These are phyloP conservation scores for Bryoerythrophyllum caledonicum DNA, from an alignment of 225 moss, liverwort and hornwort species.

Conservation along the genomic window DNA sequence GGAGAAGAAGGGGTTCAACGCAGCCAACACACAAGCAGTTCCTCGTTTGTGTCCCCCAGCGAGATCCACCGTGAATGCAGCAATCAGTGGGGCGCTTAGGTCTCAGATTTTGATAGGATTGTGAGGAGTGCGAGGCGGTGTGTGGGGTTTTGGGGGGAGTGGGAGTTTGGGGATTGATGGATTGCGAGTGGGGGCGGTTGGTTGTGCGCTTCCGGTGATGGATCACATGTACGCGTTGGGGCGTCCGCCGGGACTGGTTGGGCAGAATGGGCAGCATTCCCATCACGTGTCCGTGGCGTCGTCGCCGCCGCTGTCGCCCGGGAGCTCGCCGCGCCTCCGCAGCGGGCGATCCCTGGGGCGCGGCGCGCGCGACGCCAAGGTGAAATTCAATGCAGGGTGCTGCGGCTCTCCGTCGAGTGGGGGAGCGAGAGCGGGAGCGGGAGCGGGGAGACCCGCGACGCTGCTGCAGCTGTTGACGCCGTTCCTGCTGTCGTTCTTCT, in stretches of 20 bases:
- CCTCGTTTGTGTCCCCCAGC: no score
- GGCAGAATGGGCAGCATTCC: conserved; percentile 46
- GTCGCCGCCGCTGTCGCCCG: conserved; percentile 40
- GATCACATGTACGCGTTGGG: conserved; percentile 76
- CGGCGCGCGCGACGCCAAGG: conserved; percentile 19
- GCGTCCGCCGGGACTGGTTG: conserved; percentile 63
- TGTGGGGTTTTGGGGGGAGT: background rate
- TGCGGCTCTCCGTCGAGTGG: no score
- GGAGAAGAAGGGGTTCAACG: no score
- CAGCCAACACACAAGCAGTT: no score
- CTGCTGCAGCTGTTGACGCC: conserved; percentile 35
- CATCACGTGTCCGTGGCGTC: conserved; percentile 27
- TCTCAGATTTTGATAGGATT: background rate
- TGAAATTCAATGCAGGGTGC: background rate
- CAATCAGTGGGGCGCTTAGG: no score
- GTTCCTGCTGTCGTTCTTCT: conserved; percentile 36
- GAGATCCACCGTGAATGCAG: conserved; percentile 1
- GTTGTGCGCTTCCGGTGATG: conserved; percentile 76
- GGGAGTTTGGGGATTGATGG: background rate
- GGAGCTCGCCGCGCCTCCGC: conserved; percentile 48
- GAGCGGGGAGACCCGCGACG: conserved; percentile 12
- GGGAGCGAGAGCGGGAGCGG: no score
- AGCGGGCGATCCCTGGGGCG: conserved; percentile 38
- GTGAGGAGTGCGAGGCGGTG: background rate
- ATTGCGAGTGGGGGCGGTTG: background rate